Base-by-base conservation (phyloP, 2,329 filamentous ascomycete genomes). In the Hypoxylon sp. region DNA sequence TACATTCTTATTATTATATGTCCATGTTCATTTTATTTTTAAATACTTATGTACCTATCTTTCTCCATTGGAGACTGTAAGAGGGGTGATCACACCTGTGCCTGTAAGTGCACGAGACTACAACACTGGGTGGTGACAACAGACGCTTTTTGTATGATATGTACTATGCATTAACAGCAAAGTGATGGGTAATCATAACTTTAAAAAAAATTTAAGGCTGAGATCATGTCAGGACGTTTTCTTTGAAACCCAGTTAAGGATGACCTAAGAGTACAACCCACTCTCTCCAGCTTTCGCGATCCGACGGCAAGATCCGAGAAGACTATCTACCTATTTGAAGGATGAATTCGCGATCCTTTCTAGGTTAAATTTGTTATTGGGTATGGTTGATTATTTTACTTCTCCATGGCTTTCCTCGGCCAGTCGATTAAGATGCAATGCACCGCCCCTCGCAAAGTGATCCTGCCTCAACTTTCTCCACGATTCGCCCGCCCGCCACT, bases 381-480 rank as follows among this genome's bases (percentile, higher is more conserved):
- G 46, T 7, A 26, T 50, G n/a, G n/a, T 7, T 22, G n/a, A n/a
- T 43, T 30, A 34, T 52, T 11, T 30, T 41, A 55, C 19, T 50
- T 50, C 47, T 61, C 53, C 59, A 69, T 56, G 19, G 28, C 39
- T 24, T 61, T 24, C 44, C 65, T 37, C 26, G 67, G 67, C 67
- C 62, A 65, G 6, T 19, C 48, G 37, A 69, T 54, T 7, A 62
- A 15, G 28, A 13, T 56, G 55, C 51, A 69, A 20, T 24, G 34
- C 46, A 5, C 17, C 50, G 79, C 79, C 49, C 68, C 53, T 20
- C 65, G 61, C 3, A n/a, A n/a, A n/a, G n/a, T n/a, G 47, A 37
- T 20, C 17, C 52, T 44, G 26, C 48, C 13, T 51, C 56, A 4
- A 70, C 61, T 22, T 67, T 24, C 17, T 70, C 63, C 19, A 65